phyloP scores from a whole-genome alignment of 2,329 filamentous ascomycete species.

The Verticillium isaacii region DNA sequence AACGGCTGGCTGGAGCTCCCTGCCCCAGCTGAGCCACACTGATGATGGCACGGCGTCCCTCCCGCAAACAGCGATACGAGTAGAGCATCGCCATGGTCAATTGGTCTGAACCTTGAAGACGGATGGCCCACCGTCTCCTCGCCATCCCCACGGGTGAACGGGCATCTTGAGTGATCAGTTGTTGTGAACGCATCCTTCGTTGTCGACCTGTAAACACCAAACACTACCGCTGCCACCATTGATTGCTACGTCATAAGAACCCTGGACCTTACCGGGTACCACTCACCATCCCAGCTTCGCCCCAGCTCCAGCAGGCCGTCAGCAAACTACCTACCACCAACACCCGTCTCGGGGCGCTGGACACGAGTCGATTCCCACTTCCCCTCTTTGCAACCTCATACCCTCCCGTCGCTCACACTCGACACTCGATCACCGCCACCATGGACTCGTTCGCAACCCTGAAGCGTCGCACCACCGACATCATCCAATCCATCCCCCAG shows the following conservation, averaged over 20 bases:
- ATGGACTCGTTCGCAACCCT: conserved; percentile 52
- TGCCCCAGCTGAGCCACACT: conserved; percentile 3
- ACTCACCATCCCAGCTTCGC: not conserved
- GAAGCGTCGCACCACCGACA: conserved; percentile 50
- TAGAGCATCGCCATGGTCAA: not conserved
- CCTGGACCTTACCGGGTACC: not conserved
- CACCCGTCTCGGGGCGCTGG: not conserved
- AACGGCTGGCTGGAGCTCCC: not conserved
- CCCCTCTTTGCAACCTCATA: not conserved
- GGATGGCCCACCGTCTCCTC: not conserved
- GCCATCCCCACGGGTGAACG: too few relatives aligned
- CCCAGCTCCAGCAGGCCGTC: not conserved
- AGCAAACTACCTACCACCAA: not conserved
- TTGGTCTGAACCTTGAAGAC: not conserved
- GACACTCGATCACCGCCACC: not conserved
- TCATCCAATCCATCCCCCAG: conserved; percentile 45
- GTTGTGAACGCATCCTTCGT: not conserved
- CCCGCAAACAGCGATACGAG: not conserved
- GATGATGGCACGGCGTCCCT: conserved; percentile 1
- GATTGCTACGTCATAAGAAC: not conserved
- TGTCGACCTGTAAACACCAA: not conserved
- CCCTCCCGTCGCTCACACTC: not conserved
- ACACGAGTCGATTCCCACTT: not conserved
- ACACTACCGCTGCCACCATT: not conserved
- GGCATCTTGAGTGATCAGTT: too few relatives aligned